Evolutionary conservation across 2,329 filamentous ascomycete species (phyloP).

Genomic region (Monilinia aucupariae): DNA sequence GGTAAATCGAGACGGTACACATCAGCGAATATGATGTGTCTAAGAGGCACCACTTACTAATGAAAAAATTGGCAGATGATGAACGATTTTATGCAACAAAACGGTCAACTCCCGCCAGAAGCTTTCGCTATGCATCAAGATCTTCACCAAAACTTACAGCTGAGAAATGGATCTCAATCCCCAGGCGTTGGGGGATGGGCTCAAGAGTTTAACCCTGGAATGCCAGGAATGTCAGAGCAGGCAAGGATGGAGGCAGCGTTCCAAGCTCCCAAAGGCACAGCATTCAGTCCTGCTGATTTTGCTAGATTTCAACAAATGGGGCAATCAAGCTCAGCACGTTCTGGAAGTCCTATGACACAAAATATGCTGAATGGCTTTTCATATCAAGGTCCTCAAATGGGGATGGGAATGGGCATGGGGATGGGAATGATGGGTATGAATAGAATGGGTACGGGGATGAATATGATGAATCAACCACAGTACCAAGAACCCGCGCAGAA

Average conservation of each 20-base stretch:
- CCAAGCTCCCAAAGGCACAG: conserved; percentile 50
- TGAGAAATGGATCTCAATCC: conserved; percentile 30
- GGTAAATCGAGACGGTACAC: conserved; percentile 19
- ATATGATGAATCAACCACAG: conserved; percentile 41
- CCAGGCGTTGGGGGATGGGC: conserved; percentile 51
- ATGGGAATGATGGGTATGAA: conserved; percentile 54
- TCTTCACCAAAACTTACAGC: conserved; percentile 27
- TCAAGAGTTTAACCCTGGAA: conserved; percentile 56
- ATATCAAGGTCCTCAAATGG: conserved; percentile 53
- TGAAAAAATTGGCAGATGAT: conserved; percentile 61
- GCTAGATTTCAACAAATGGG: conserved; percentile 75
- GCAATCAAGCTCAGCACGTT: conserved; percentile 47
- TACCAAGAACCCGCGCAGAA: conserved; percentile 38
- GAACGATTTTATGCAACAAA: conserved; percentile 85
- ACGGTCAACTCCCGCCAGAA: conserved; percentile 49
- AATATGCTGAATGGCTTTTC: conserved; percentile 42
- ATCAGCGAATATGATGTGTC: not conserved
- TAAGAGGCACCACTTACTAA: conserved; percentile 11
- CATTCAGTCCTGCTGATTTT: conserved; percentile 81
- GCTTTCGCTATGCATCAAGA: conserved; percentile 35
- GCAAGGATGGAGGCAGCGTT: conserved; percentile 67
- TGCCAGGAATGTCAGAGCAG: conserved; percentile 46
- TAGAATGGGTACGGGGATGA: conserved; percentile 53
- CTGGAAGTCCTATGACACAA: conserved; percentile 52
- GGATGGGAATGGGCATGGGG: conserved; percentile 35